Evolutionary conservation across 1,284 basidiomycete species (phyloP).

Genomic region (Rhodotorula glutinis): DNA sequence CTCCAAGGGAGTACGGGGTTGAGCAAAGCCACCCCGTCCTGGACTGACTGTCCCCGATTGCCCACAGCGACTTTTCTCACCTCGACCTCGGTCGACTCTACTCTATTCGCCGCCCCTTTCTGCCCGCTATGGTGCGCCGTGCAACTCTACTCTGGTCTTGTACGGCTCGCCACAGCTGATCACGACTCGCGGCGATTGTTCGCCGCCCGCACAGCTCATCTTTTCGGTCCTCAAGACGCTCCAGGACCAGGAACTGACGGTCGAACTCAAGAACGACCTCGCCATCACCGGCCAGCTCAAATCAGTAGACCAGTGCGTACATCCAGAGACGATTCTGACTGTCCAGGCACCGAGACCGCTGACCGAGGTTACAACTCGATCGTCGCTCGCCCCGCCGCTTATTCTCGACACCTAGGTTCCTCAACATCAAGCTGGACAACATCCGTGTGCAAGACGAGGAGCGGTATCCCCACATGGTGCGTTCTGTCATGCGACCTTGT

Average conservation of each 20-base stretch:
- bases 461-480: constrained; percentile 94
- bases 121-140: constrained; percentile 10
- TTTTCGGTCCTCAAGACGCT: constrained; percentile 99
- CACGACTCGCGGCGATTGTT: neutral
- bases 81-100: too few relatives aligned
- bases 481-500: too few relatives aligned
- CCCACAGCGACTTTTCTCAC: too few relatives aligned
- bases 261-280: constrained; percentile 98
- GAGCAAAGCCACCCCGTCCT: neutral
- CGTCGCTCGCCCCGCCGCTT: neutral
- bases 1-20: too few relatives aligned
- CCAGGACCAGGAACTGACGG: constrained; percentile 70
- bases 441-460: constrained; percentile 91
- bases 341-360: neutral
- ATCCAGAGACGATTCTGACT: neutral
- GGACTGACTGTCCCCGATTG: neutral
- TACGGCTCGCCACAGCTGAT: too few relatives aligned
- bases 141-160: too few relatives aligned
- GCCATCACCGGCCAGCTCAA: constrained; percentile 94
- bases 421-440: constrained; percentile 94
- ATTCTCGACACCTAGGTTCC: constrained; percentile 65
- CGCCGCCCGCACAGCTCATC: constrained; percentile 63
- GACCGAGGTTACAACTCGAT: neutral
- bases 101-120: neutral
- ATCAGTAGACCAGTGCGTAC: constrained; percentile 90